Evolutionary conservation across 2,329 filamentous ascomycete genomes (phyloP), one percentile per base, ranked within the genome.

Genomic region (Claviceps purpurea): DNA sequence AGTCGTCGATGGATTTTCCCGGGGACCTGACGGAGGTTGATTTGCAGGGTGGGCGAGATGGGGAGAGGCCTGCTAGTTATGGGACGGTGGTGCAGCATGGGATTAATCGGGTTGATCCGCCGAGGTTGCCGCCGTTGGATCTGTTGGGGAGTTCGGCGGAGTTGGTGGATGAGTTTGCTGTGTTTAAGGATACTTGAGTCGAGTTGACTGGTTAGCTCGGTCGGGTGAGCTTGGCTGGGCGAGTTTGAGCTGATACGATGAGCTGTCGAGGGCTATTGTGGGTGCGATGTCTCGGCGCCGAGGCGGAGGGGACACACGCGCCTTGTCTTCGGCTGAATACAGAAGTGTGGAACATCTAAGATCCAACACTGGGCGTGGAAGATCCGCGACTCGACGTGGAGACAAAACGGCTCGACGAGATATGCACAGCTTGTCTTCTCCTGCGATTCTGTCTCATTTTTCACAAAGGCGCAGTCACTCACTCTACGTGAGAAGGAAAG

Each of bases 11-110:
- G 41, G 70, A 71, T 1, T 70, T 70, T 13, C 70, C 70, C 0
- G 73, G 74, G 22, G 73, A 74, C 18, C 67, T 72, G 50, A 71
- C 65, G 22, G 69, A 73, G 22, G 60, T 68, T 42, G 69, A 73
- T 49, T 64, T 68, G 56, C 63, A 58, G 46, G 63, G 60, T 39
- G 59, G 61, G 11, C 38, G 39, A 40, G 65, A 60, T 18, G 71
- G 73, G 22, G 75, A 79, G 47, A 69, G 73, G 38, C 73, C 76
- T 7, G 73, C 76, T 1, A 80, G 71, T 52, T 74, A 76, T 51
- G 79, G 80, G 20, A 71, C 71, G 51, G 81, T 84, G 22, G 69
- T 75, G 53, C 77, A 81, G 38, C 78, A 80, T 52, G 78, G 69
- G 53, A 75, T 81, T 54, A 78, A 67, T 59, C 72, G 73, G 30